These are phyloP conservation scores for Hyphopichia khmerensis DNA, from an alignment of 1,139 yeast species.

Conservation along the genomic window DNA sequence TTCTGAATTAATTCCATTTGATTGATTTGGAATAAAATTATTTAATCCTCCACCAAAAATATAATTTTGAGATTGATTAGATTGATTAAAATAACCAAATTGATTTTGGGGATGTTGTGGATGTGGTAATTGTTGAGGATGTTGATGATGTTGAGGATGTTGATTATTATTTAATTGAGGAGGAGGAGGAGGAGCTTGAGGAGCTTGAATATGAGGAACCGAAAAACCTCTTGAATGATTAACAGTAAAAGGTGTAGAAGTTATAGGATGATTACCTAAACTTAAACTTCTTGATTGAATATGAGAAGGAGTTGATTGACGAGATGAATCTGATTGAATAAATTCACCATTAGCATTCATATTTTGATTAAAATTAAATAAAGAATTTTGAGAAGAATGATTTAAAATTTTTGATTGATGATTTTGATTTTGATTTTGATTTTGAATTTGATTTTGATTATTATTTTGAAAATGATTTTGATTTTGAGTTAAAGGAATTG, in stretches of 20 bases:
- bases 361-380: slow-evolving; percentile 10
- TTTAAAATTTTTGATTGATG: background rate
- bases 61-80: background rate
- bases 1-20: background rate
- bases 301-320: background rate
- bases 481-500: background rate
- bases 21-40: background rate
- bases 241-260: background rate
- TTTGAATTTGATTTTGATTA: background rate
- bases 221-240: slow-evolving; percentile 3
- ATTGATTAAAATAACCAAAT: slow-evolving; percentile 2
- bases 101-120: background rate
- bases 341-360: slow-evolving; percentile 37
- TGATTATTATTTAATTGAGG: background rate
- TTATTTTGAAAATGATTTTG: background rate
- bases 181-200: background rate
- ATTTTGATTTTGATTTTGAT: background rate
- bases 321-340: slow-evolving; percentile 7
- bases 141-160: background rate
- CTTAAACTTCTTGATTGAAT: slow-evolving; percentile 2
- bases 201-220: slow-evolving; percentile 4
- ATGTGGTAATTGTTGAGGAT: slow-evolving; percentile 1
- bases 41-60: background rate
- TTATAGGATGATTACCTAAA: slow-evolving; percentile 1
- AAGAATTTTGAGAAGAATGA: slow-evolving; percentile 2